Evolutionary conservation across 352 stramenopile genomes (phyloP), one percentile per base, ranked within the genome.

Genomic region (Pythium myriotylum): DNA sequence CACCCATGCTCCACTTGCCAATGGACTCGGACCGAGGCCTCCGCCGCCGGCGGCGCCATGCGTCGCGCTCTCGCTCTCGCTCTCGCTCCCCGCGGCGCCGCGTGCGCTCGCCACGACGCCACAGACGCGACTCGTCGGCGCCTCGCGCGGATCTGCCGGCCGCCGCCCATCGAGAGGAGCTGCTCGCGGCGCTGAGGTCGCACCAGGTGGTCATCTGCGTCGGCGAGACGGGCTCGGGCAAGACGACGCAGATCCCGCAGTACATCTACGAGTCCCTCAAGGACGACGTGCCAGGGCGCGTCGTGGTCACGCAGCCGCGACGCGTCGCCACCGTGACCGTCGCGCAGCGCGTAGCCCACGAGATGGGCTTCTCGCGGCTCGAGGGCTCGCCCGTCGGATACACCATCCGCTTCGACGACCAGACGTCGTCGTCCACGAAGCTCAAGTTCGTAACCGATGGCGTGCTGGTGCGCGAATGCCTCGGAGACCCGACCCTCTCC

Each of bases 161-260:
- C 0, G 72, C 68, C 16, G 61, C 77, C 54, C 85, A 92, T 58
- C 81, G 85, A 13, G 72, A 86, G 16, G 74, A 89, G 58, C 61
- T 94, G 2, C 49, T 94, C 17, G 16, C 53, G 0, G 76, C 76
- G 9, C 53, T 94, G 17, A 54, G 42, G 13, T 26, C 40, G 14
- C 72, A 91, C 61, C 73, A 84, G 63, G 79, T 92, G 13, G 78
- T 91, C 17, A 64, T 94, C 37, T 92, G 83, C 53, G 77, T 94
- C 17, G 85, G 84, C 32, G 94, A 98, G 65, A 98, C 95, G 0
- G 95, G 96, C 16, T 98, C 86, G 13, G 97, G 97, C 39, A 99
- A 99, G 73, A 99, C 97, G 22, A 99, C 97, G 14, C 97, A 99
- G 81, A 98, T 99, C 42, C 97, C 98, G 7, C 98, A 99, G 77